Conservation (phyloP, 2,329 filamentous ascomycete genomes). For the Fusarium scirpi region DNA sequence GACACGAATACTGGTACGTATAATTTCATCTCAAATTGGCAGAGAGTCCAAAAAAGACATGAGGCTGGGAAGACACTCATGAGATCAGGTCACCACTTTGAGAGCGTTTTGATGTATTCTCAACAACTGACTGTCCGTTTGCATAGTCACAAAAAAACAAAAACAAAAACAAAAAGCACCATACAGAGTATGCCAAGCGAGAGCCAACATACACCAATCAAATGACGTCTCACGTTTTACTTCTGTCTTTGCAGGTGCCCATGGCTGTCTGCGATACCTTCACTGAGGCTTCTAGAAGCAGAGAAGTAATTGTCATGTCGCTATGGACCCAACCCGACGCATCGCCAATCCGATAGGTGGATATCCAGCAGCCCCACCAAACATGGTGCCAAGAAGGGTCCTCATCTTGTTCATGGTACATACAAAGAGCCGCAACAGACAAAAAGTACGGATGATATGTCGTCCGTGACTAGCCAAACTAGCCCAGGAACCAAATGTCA, state of each 20-base stretch:
- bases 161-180: background rate
- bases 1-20: constrained; percentile 40
- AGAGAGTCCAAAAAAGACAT: constrained; percentile 23
- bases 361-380: constrained; percentile 35
- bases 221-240: constrained; percentile 14
- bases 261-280: constrained; percentile 40
- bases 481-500: constrained; percentile 23
- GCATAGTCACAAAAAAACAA: background rate
- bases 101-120: constrained; percentile 34
- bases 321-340: constrained; percentile 15
- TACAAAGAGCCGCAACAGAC: constrained; percentile 15
- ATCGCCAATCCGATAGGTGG: constrained; percentile 46
- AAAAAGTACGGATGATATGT: constrained; percentile 14
- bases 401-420: constrained; percentile 35
- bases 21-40: constrained; percentile 28
- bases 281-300: constrained; percentile 46
- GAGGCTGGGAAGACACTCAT: constrained; percentile 39
- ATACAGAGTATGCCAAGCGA: background rate
- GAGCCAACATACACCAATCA: background rate
- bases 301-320: constrained; percentile 20
- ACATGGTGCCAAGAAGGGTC: constrained; percentile 43
- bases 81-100: constrained; percentile 32
- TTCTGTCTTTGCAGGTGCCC: constrained; percentile 1
- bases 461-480: constrained; percentile 17
- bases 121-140: constrained; percentile 3